Evolutionary conservation across 441 rosid genomes (phyloP).

Genomic region (Arabidopsis hybrid): DNA sequence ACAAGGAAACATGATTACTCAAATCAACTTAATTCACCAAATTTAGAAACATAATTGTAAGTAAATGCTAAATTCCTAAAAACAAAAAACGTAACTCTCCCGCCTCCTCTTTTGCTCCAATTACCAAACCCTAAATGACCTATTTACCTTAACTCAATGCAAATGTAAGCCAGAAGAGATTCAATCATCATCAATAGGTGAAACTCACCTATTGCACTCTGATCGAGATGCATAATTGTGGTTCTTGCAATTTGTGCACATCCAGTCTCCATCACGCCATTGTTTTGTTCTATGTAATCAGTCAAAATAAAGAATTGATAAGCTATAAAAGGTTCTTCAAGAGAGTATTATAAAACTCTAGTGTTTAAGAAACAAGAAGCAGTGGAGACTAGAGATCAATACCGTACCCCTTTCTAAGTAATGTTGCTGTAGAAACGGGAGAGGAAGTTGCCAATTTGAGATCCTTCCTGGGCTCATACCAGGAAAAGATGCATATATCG

Average conservation of each 20-base stretch:
- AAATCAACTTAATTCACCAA: no score
- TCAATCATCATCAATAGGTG: no score
- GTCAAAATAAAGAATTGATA: not conserved
- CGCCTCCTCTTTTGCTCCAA: not conserved
- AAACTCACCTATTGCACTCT: conserved; percentile 82
- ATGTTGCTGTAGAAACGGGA: conserved; percentile 60
- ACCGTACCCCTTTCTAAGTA: conserved; percentile 76
- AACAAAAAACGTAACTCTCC: not conserved
- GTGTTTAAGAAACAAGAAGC: conserved; percentile 18
- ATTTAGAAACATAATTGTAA: not conserved
- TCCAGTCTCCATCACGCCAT: conserved; percentile 96
- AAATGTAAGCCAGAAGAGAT: not conserved
- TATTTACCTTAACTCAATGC: conserved; percentile 13
- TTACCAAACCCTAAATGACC: conserved; percentile 22
- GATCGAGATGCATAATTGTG: conserved; percentile 89
- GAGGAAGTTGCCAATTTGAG: conserved; percentile 62
- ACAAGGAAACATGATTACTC: not conserved
- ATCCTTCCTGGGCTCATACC: conserved; percentile 48
- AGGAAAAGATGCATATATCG: conserved; percentile 51
- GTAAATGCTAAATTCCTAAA: not conserved
- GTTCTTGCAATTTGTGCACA: conserved; percentile 84
- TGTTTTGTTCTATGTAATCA: conserved; percentile 68
- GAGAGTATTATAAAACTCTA: not conserved
- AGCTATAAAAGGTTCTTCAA: no score
- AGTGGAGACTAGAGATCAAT: conserved; percentile 19